Percentiles rank a stretch among this genome's conserved stretches.
These are phyloP conservation scores for Metarhizium anisopliae DNA, from an alignment of 2,329 filamentous ascomycete genomes.

Conservation along the genomic window DNA sequence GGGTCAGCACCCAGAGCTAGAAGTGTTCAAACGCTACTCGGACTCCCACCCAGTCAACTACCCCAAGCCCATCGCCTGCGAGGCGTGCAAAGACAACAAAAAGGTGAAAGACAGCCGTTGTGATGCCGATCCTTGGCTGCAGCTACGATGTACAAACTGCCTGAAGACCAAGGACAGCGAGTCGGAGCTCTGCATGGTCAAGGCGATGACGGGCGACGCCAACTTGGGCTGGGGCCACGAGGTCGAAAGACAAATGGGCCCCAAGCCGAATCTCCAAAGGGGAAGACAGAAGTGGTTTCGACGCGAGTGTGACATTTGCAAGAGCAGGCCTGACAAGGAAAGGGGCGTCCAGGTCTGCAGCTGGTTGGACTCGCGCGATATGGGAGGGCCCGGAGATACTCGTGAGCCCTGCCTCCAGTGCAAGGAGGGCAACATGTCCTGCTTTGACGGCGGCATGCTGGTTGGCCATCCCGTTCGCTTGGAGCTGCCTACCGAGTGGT, in stretches of 20 bases:
- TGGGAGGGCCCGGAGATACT: slow-evolving; percentile 10
- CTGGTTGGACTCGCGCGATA: slow-evolving; percentile 11
- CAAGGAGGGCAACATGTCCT: slow-evolving; percentile 7
- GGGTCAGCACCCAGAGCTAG: not conserved
- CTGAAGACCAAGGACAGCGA: slow-evolving; percentile 2
- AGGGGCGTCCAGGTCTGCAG: slow-evolving; percentile 8
- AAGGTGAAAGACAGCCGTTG: slow-evolving; percentile 5
- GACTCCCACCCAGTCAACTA: slow-evolving; percentile 8
- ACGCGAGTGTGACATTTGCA: slow-evolving; percentile 15
- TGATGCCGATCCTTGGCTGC: slow-evolving; percentile 15
- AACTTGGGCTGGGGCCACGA: not conserved
- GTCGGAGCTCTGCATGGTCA: not conserved
- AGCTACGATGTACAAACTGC: slow-evolving; percentile 12
- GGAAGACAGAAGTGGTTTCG: slow-evolving; percentile 14
- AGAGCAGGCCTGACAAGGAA: slow-evolving; percentile 5
- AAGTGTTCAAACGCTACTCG: slow-evolving; percentile 11
- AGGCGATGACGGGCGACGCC: not conserved
- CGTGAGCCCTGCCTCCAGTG: slow-evolving; percentile 14
- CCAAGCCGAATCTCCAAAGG: slow-evolving; percentile 10
- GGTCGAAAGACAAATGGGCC: not conserved
- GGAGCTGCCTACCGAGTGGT: slow-evolving; percentile 10
- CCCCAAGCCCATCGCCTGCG: slow-evolving; percentile 6
- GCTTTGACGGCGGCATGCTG: slow-evolving; percentile 11
- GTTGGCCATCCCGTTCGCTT: slow-evolving; percentile 4
- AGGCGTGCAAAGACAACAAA: slow-evolving; percentile 5